A percentile compares a stretch with the other conserved stretches of the same genome.
Conservation (phyloP, 2,329 filamentous ascomycete species). For the Sphaerostilbella broomeana region DNA sequence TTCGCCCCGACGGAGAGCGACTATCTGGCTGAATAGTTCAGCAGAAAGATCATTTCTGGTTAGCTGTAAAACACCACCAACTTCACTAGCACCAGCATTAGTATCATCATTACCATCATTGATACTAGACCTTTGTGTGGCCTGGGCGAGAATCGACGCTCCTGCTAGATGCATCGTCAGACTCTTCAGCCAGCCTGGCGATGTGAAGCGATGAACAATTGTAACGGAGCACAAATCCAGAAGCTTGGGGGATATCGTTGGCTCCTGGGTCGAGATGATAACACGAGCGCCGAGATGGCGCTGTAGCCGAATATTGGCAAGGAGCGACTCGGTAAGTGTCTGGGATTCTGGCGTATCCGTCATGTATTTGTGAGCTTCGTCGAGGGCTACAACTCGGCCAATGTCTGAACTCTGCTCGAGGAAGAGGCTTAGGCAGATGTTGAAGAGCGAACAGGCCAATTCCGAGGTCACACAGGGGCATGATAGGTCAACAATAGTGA, state of each 20-base stretch:
- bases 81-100: background rate
- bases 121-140: background rate
- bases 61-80: background rate
- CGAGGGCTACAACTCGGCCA: slow-evolving; percentile 60
- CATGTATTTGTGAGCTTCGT: slow-evolving; percentile 77
- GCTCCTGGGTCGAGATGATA: slow-evolving; percentile 71
- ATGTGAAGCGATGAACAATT: slow-evolving; percentile 65
- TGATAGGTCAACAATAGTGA: slow-evolving; percentile 57
- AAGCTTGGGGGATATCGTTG: slow-evolving; percentile 60
- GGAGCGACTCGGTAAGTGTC: slow-evolving; percentile 54
- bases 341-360: slow-evolving; percentile 45
- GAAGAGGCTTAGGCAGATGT: slow-evolving; percentile 62
- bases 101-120: background rate
- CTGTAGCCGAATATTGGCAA: slow-evolving; percentile 61
- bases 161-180: slow-evolving; percentile 40
- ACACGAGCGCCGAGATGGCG: slow-evolving; percentile 62
- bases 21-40: slow-evolving; percentile 37
- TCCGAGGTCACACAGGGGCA: slow-evolving; percentile 63
- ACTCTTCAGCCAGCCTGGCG: slow-evolving; percentile 53
- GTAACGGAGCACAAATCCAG: slow-evolving; percentile 67
- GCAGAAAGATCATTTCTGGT: background rate
- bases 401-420: slow-evolving; percentile 41
- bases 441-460: slow-evolving; percentile 65
- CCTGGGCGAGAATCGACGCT: slow-evolving; percentile 9
- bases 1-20: slow-evolving; percentile 37